Base-by-base conservation (phyloP, 306 rosid genomes). In the Lotus japonicus region DNA sequence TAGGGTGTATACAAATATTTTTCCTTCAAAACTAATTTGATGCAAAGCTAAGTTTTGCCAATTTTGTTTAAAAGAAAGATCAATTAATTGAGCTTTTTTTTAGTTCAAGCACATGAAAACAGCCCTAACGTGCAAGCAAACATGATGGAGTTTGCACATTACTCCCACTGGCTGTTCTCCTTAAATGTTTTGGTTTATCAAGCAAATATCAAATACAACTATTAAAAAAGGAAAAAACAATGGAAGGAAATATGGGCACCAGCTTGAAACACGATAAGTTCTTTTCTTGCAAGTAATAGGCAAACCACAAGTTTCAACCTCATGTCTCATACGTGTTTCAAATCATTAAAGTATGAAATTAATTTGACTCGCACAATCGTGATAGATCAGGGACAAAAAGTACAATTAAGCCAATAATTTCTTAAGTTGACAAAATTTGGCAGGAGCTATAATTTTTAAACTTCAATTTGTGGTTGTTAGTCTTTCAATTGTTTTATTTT, bases 111-210 rank as follows among this genome's bases (percentile, higher is more conserved):
- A 41, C 36, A 0, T 59, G 7, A 7, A 15, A 55, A 80, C 39
- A 41, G 52, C 14, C 67, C 58, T 73, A 69, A 60, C 83, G 85
- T 82, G 66, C 59, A 82, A 82, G 82, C 58, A 59, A 69, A 15
- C 57, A 43, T 19, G 21, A 9, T 18, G 3, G 13, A 38, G 31
- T 73, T 60, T 66, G 42, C 26, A 17, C 70, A 57, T 31, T 58
- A 21, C 67, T 56, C 21, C 49, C 43, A 56, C 68, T 2, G 50
- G 58, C 19, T 41, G 48, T 44, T 49, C 26, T 43, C 66, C 62
- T 7, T 13, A n/a, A 21, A 9, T 46, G 33, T 57, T 57, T n/a
- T 14, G 45, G 19, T 50, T 67, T 26, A 46, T 76, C 9, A 75
- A 58, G 59, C 33, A 58, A 58, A 48, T 50, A 12, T 6, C 1